Conservation (phyloP, 192 early-diverging fungal species). For the Obelidium mucronatum region DNA sequence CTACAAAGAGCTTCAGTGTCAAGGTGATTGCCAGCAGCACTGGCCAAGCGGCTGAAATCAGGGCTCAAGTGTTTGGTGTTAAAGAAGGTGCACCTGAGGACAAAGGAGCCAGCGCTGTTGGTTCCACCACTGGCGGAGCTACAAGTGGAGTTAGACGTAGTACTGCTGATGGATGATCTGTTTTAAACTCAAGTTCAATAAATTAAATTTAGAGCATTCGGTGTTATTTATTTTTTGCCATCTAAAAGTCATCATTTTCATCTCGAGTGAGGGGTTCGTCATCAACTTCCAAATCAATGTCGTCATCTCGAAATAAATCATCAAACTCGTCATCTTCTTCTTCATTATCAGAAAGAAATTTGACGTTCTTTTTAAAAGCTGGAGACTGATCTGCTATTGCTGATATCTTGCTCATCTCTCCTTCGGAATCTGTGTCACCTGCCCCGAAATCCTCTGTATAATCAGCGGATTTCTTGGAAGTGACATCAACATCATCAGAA, state of each 20-base stretch:
- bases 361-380: not conserved
- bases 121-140: not conserved
- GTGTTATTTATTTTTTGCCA: not conserved
- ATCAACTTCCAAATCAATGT: not conserved
- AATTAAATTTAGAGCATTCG: no score
- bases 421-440: conserved; percentile 50
- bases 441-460: conserved; percentile 46
- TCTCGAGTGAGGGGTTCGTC: not conserved
- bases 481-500: not conserved
- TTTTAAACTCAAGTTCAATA: not conserved
- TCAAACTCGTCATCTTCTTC: not conserved
- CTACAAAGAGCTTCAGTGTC: conserved; percentile 23
- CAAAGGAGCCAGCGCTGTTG: not conserved
- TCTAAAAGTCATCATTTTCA: not conserved
- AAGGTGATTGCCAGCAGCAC: conserved; percentile 12
- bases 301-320: not conserved
- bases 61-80: conserved; percentile 22
- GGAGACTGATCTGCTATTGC: conserved; percentile 1
- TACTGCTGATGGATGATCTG: not conserved
- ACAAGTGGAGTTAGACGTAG: conserved; percentile 2
- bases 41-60: conserved; percentile 11
- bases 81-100: conserved; percentile 20
- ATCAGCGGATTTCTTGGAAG: conserved; percentile 8
- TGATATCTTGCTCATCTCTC: conserved; percentile 10
- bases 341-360: not conserved